Evolutionary conservation across 148 eudicot genomes (phyloP).

Genomic region (Rhododendron henanense): DNA sequence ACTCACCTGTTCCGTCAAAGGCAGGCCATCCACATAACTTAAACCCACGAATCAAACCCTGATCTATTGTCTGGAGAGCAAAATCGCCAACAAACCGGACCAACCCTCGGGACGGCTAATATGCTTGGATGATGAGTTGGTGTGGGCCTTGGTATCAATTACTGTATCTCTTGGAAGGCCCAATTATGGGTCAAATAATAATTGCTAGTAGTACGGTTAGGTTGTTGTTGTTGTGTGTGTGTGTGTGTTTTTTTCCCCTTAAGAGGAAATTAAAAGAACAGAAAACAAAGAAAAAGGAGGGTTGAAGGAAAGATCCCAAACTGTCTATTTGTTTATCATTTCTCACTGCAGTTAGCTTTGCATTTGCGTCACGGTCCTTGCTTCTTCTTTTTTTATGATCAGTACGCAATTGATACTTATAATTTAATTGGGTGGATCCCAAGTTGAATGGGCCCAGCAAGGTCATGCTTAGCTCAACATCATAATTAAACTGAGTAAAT

Average conservation of each 20-base stretch:
- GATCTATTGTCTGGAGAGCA: background rate
- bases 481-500: background rate
- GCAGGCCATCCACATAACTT: too few species aligned
- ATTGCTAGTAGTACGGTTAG: background rate
- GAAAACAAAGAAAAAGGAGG: background rate
- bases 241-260: background rate
- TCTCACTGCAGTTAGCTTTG: background rate
- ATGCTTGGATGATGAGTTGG: conserved; percentile 2
- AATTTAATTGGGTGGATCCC: background rate
- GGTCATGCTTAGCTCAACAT: background rate
- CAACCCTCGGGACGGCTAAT: background rate
- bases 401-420: background rate
- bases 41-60: too few species aligned
- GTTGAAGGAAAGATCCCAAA: background rate
- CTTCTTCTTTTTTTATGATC: background rate
- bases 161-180: background rate
- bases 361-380: background rate
- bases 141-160: background rate
- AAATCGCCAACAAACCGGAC: too few species aligned
- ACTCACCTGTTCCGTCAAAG: too few species aligned
- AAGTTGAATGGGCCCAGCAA: background rate
- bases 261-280: background rate
- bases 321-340: background rate
- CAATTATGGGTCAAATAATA: background rate
- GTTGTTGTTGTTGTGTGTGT: too few species aligned